Evolutionary conservation across 2,329 filamentous ascomycete species (phyloP), one percentile per base, ranked within the genome.

Genomic region (Tricladium varicosporioides): DNA sequence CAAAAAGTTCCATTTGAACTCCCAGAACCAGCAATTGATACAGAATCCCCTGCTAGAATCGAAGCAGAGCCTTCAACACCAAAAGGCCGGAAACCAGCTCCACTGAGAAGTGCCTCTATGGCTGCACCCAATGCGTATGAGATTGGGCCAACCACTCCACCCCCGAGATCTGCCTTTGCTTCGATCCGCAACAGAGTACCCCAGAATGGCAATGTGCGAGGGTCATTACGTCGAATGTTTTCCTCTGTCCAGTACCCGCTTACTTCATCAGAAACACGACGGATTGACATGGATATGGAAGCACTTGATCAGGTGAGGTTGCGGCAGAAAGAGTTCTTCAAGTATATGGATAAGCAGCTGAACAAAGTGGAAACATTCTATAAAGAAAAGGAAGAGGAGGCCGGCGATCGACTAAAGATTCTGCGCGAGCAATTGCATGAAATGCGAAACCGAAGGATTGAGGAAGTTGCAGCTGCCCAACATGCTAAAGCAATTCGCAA

Each of bases 331-430:
- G 90, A 96, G 13, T 97, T 99, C 69, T 93, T 92, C 71, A 74
- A 78, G 0, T 99, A 94, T 67, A 77, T 99, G 53, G 91, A 97
- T 65, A 77, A 76, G 9, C 89, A 99, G 73, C 77, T 99, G 13
- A 80, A 86, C n/a, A 99, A 97, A 74, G 91, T 99, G 10, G 92
- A 99, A 70, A 75, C 78, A 0, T 99, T 99, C 69, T 97, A 97
- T 76, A 86, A 84, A 65, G 76, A 84, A 63, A 97, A 97, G 70
- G 94, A 99, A 70, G 82, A 89, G 27, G 91, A 97, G 69, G 91
- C 93, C 0, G 88, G 85, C 0, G 76, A 86, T 54, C 84, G 92
- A 1, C 76, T 97, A 19, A 75, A 78, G 0, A 72, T 88, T 3
- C 78, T 99, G 48, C 84, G 89, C 44, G 85, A 92, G 51, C 94